These are phyloP conservation scores for Leccinum subgranulosum DNA, from an alignment of 768 basidiomycete species.

Conservation along the genomic window DNA sequence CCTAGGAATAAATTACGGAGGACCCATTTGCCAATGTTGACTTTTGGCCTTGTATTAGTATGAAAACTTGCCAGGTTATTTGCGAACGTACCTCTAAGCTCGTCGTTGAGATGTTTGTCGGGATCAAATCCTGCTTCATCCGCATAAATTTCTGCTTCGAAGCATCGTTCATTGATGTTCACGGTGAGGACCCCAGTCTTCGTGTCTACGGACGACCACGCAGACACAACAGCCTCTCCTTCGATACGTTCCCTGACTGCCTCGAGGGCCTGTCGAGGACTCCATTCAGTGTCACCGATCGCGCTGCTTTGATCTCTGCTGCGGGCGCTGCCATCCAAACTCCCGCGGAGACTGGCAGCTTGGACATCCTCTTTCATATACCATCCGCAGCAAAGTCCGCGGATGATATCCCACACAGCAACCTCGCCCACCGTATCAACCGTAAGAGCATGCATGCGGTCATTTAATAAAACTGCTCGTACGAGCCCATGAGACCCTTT, in stretches of 20 bases:
- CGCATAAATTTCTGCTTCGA: conserved; percentile 93
- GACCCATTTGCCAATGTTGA: conserved; percentile 92
- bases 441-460: conserved; percentile 85
- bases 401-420: conserved; percentile 89
- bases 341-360: conserved; percentile 48
- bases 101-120: conserved; percentile 66
- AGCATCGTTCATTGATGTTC: conserved; percentile 83
- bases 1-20: conserved; percentile 79
- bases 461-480: conserved; percentile 78
- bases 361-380: conserved; percentile 67
- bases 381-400: conserved; percentile 69
- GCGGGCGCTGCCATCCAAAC: conserved; percentile 37
- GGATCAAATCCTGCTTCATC: conserved; percentile 79
- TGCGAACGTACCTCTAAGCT: conserved; percentile 66
- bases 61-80: neutral
- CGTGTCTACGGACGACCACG: conserved; percentile 90
- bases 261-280: conserved; percentile 83
- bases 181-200: conserved; percentile 85
- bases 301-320: conserved; percentile 33
- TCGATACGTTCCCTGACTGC: conserved; percentile 89
- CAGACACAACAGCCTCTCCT: conserved; percentile 80
- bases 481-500: conserved; percentile 79
- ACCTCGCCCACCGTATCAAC: conserved; percentile 88
- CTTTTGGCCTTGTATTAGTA: conserved; percentile 38
- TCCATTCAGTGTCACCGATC: conserved; percentile 46